Conservation (phyloP, 306 rosid species). For the Cucurbita maxima region DNA sequence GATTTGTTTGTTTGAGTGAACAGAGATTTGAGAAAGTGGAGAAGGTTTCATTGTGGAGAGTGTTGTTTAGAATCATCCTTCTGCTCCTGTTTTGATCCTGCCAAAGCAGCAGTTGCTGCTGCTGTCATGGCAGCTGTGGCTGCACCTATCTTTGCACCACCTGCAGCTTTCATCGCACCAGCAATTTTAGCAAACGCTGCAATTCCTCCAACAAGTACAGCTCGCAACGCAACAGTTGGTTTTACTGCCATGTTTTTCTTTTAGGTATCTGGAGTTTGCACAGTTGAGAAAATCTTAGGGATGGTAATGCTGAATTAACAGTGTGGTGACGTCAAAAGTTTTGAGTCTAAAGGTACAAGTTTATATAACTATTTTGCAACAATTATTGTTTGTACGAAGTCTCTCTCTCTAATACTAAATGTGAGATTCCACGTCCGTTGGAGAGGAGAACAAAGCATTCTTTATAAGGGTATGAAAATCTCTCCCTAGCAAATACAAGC, state of each 20-base stretch:
- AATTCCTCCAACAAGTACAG: constrained; percentile 68
- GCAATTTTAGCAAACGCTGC: constrained; percentile 80
- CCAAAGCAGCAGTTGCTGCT: constrained; percentile 66
- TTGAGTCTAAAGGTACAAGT: neutral
- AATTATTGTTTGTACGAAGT: neutral
- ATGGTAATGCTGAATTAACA: neutral
- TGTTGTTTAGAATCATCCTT: constrained; percentile 37
- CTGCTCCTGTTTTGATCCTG: constrained; percentile 52
- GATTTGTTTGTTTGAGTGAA: neutral
- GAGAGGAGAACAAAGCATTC: too few relatives aligned
- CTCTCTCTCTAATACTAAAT: neutral
- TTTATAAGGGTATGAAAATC: too few relatives aligned
- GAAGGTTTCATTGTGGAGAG: constrained; percentile 10
- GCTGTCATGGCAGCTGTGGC: constrained; percentile 81
- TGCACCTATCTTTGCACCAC: constrained; percentile 61
- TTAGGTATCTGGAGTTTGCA: neutral
- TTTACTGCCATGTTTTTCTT: constrained; percentile 36
- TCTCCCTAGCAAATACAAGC: too few relatives aligned
- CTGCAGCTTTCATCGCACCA: constrained; percentile 72
- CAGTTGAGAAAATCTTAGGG: neutral
- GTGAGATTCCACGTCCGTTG: too few relatives aligned
- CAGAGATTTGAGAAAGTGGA: neutral
- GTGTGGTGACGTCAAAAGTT: neutral
- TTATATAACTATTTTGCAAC: neutral
- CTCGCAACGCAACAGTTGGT: constrained; percentile 81